Base-by-base conservation (phyloP, 129 eudicot species). In the Saussurea involucrata region DNA sequence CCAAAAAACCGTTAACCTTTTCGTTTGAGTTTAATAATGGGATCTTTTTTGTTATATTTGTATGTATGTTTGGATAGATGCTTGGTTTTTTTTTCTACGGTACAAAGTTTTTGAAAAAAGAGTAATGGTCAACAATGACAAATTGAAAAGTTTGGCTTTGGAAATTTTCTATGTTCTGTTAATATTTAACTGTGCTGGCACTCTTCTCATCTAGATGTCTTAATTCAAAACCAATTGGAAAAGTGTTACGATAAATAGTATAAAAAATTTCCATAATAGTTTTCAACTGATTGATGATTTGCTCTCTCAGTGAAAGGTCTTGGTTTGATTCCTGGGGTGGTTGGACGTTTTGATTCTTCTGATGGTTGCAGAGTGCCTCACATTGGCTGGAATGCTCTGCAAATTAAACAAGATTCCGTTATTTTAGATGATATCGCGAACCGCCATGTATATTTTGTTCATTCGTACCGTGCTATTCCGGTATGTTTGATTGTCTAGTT, bases 261-360 rank as follows among this genome's bases (percentile, higher is more conserved):
- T 49, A 1, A 57, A 57, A n/a, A 18, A 0, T 57, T 57, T 57
- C 64, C 3, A 18, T 55, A 31, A 63, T 60, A 53, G 37, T 32
- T 58, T 68, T 33, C 53, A 73, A 57, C 68, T 63, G 17, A 63
- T 78, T 68, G 55, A 40, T 42, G 15, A 31, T 53, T 66, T 46
- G 4, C 17, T 33, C 13, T 82, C 37, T 82, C 89, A 92, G 99
- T 95, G 78, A 89, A 81, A 83, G 99, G 99, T 81, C 92, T 92
- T 78, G 99, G 99, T 55, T 70, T 95, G 82, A 95, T 95, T 80
- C 97, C 99, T 80, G 97, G 99, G n/a, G 92, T 90, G 69, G 97
- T 92, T 83, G 97, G 95, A 68, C 97, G 97, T 69, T 95, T 95
- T 72, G 99, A 95, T 82, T 84, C 99, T 18, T 88, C 90, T 18